phyloP scores from a whole-genome alignment of 192 early-diverging fungal genomes.

The Gonapodya prolifera region DNA sequence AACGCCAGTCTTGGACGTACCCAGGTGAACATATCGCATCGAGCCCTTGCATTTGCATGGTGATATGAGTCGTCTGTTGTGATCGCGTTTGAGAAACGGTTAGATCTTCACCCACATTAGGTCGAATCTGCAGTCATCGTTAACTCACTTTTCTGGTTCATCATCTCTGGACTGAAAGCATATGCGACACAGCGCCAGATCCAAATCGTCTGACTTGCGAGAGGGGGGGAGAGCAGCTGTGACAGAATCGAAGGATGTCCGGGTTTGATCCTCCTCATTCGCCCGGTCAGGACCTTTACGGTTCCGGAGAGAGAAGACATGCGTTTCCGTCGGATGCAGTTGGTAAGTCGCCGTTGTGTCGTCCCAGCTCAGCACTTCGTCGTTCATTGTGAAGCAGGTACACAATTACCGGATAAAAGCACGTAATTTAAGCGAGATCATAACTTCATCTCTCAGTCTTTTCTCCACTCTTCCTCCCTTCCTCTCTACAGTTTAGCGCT shows the following conservation, averaged over 20 bases:
- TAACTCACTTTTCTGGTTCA: background rate
- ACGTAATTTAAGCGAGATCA: background rate
- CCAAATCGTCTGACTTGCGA: background rate
- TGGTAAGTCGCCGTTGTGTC: background rate
- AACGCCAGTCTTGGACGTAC: conserved; percentile 8
- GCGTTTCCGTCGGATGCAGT: background rate
- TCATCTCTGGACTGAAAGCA: background rate
- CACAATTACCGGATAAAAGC: no score
- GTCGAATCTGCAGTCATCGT: background rate
- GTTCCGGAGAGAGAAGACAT: background rate
- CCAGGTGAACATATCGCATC: conserved; percentile 27
- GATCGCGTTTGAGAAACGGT: conserved; percentile 16
- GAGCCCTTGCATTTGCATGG: conserved; percentile 48
- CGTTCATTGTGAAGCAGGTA: background rate
- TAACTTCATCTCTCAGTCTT: background rate
- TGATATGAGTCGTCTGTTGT: conserved; percentile 28
- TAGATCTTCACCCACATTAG: background rate
- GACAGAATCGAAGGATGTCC: no score
- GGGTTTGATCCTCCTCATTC: no score
- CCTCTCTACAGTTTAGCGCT: background rate
- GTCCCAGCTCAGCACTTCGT: background rate
- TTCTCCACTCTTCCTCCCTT: background rate
- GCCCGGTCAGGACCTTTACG: no score
- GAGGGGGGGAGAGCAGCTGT: no score
- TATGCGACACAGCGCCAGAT: background rate